Percentiles rank a stretch among this genome's conserved stretches.
These are phyloP conservation scores for Corymbia citriodora DNA, from an alignment of 441 rosid genomes.

Conservation along the genomic window DNA sequence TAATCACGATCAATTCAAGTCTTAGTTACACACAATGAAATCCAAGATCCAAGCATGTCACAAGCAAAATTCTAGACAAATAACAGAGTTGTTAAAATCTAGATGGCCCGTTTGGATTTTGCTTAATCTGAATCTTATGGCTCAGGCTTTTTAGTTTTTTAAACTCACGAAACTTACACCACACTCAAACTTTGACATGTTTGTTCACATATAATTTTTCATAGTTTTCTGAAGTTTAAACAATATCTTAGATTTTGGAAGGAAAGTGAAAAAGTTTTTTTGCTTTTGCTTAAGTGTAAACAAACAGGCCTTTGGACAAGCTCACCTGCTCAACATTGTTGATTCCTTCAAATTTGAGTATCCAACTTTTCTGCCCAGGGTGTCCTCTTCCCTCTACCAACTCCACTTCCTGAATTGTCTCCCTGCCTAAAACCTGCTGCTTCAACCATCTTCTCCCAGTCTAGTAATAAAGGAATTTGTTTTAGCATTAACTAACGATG, in stretches of 20 bases:
- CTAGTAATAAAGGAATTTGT: constrained; percentile 19
- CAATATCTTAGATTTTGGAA: neutral
- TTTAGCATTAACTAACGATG: neutral
- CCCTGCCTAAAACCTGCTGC: constrained; percentile 55
- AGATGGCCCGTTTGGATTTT: neutral
- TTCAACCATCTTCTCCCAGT: constrained; percentile 90
- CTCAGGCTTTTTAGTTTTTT: neutral
- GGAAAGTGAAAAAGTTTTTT: neutral
- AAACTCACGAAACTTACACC: neutral
- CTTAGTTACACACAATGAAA: neutral
- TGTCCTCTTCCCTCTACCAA: constrained; percentile 78
- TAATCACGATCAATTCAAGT: neutral
- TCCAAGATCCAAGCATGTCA: neutral
- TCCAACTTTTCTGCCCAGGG: constrained; percentile 75
- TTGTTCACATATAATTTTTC: neutral
- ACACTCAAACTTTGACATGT: neutral
- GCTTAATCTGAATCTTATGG: neutral
- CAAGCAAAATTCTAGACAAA: neutral
- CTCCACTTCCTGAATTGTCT: constrained; percentile 59
- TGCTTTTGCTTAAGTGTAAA: neutral
- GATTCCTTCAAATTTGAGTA: constrained; percentile 66
- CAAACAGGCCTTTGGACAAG: neutral
- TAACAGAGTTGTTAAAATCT: neutral
- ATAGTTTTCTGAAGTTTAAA: neutral
- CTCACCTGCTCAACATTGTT: constrained; percentile 68